Percentiles rank a stretch among this genome's conserved stretches.
phyloP scores from a whole-genome alignment of 2,329 filamentous ascomycete genomes.

The Talaromyces atroroseus region DNA sequence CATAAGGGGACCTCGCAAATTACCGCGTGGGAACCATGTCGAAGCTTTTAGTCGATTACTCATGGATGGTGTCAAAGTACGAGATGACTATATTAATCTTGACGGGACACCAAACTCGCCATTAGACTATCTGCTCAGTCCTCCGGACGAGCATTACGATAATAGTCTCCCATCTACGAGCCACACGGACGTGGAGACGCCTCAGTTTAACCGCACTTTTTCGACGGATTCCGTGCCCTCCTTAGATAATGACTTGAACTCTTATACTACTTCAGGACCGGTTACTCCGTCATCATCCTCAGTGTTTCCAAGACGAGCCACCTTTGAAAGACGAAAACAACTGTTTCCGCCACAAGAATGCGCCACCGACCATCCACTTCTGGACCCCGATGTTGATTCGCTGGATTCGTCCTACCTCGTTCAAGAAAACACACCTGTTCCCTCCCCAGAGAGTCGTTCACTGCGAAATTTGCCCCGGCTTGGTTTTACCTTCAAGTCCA shows the following conservation, averaged over 20 bases:
- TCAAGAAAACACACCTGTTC: slow-evolving; percentile 7
- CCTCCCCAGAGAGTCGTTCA: slow-evolving; percentile 21
- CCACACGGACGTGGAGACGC: slow-evolving; percentile 41
- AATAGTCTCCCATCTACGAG: slow-evolving; percentile 34
- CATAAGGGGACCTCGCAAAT: slow-evolving; percentile 33
- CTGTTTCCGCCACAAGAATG: slow-evolving; percentile 52
- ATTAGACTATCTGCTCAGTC: slow-evolving; percentile 53
- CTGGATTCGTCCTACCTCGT: slow-evolving; percentile 11
- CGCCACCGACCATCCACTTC: slow-evolving; percentile 53
- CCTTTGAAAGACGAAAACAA: slow-evolving; percentile 39
- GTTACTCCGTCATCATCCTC: slow-evolving; percentile 39
- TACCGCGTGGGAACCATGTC: slow-evolving; percentile 38
- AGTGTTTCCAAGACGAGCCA: slow-evolving; percentile 30
- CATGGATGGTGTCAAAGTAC: slow-evolving; percentile 47
- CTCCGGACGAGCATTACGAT: slow-evolving; percentile 44
- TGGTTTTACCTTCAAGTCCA: slow-evolving; percentile 54
- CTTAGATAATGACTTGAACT: slow-evolving; percentile 46
- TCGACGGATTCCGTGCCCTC: slow-evolving; percentile 57
- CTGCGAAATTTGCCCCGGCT: slow-evolving; percentile 36
- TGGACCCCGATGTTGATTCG: slow-evolving; percentile 33
- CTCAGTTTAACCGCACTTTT: slow-evolving; percentile 44
- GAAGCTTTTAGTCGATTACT: slow-evolving; percentile 53
- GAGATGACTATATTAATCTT: slow-evolving; percentile 40
- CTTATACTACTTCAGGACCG: slow-evolving; percentile 41
- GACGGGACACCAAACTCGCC: slow-evolving; percentile 41